Base-by-base conservation (phyloP, 345 rosid genomes). In the Passiflora organensis region DNA sequence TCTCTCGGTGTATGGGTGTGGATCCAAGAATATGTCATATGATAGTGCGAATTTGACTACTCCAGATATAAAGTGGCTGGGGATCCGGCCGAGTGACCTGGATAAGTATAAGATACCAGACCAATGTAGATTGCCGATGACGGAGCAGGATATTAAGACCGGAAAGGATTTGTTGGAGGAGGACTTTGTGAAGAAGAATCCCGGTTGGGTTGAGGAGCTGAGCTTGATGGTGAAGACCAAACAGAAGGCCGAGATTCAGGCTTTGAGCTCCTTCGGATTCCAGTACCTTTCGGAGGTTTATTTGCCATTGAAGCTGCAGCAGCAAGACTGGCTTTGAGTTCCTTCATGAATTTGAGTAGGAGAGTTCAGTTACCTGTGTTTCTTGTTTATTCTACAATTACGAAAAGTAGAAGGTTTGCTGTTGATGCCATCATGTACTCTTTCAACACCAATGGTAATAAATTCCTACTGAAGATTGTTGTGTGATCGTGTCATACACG, bases 211-310 rank as follows among this genome's bases (percentile, higher is more conserved):
- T 13, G 94, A 91, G 72, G 98, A 91, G 82, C 76, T 91, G 81
- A 86, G 66, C 55, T 79, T 91, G 87, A 88, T 88, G 98, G 94
- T 91, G 67, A 91, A 88, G 68, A 80, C 95, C 0, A 91, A 84
- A 72, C 95, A 91, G 74, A 91, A 91, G 81, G 96, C 98, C 53
- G 98, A 91, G 72, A 91, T 88, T 80, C 98, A 91, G 82, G 98
- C 98, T 2, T 59, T 91, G 87, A 91, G 98, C 56, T 52, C 96
- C 2, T 91, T 88, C 6, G 98, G 96, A 66, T 91, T 91, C 66
- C 99, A 93, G 76, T 93, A 93, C 62, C 76, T 93, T 64, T 82
- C 99, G 12, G 89, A 93, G 77, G 99, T 93, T 71, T 93, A 93
- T 71, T 69, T 93, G 79, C 96, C 99, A 10, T 60, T 93, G 72